Base-by-base conservation (phyloP, 2,329 filamentous ascomycete genomes). In the Aspergillus sojae region DNA sequence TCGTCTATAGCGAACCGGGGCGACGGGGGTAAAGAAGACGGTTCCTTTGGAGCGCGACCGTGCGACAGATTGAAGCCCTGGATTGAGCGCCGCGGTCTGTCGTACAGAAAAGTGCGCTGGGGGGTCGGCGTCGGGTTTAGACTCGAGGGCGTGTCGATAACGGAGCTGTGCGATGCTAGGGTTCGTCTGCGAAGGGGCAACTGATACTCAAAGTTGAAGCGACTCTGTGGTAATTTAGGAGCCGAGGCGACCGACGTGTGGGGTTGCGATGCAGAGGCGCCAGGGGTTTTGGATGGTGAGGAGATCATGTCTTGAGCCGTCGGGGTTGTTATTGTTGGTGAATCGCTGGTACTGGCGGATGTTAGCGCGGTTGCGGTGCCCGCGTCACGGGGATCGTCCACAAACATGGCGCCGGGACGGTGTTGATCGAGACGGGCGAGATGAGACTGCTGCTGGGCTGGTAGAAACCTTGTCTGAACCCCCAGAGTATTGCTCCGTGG, bases 111-210 rank as follows among this genome's bases (percentile, higher is more conserved):
- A 45, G 73, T 73, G 62, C 76, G 76, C 62, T 82, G 81, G 58
- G 82, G 83, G 63, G 82, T 80, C 63, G 83, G 77, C n/a, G 82
- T 79, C 62, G 83, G 54, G 46, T 23, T 50, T 32, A 43, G 53
- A 16, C 48, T 23, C 11, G 48, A 52, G 28, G 48, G 9, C 48
- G 48, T 52, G 48, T 52, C 48, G 54, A 39, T 39, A 36, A 39
- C 34, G 41, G 28, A 48, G 43, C 57, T 54, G 62, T 68, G 69
- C 46, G 71, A 69, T 50, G 68, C 68, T 53, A 71, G 54, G 45
- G 65, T 67, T 62, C 66, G 58, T 48, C 62, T 68, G 65, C 63
- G 71, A 60, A 66, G 67, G 32, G 68, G 69, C 39, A 63, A 62
- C 45, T 67, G 65, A 58, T 66, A 70, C 52, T 72, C 69, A 48